Conservation (phyloP, 805 yeast species). For the Candida suzukii region DNA sequence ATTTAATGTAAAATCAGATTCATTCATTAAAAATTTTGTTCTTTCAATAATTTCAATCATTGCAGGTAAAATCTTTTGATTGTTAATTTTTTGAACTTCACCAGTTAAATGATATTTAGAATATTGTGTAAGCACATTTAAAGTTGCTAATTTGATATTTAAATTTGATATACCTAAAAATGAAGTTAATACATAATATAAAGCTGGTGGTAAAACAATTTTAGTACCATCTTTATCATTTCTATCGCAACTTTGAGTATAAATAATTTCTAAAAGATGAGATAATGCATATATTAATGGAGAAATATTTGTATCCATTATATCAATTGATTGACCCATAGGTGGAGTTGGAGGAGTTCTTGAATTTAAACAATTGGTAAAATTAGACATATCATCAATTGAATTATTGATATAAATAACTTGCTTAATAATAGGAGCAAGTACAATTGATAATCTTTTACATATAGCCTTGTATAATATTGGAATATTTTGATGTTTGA, state of each 20-base stretch:
- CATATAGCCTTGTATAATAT: slow-evolving; percentile 15
- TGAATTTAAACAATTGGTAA: slow-evolving; percentile 9
- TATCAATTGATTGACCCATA: slow-evolving; percentile 9
- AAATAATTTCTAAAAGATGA: slow-evolving; percentile 10
- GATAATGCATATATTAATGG: slow-evolving; percentile 21
- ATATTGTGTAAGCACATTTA: slow-evolving; percentile 22
- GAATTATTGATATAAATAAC: slow-evolving; percentile 13
- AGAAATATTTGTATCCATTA: slow-evolving; percentile 12
- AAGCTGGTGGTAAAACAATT: slow-evolving; percentile 15
- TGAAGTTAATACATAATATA: slow-evolving; percentile 19
- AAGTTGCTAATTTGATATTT: slow-evolving; percentile 17
- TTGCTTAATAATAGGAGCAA: slow-evolving; percentile 16
- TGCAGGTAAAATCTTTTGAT: slow-evolving; percentile 16
- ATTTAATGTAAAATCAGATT: slow-evolving; percentile 9
- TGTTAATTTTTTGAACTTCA: slow-evolving; percentile 10
- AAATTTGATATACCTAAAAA: slow-evolving; percentile 17
- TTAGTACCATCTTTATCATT: slow-evolving; percentile 1
- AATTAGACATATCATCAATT: slow-evolving; percentile 6
- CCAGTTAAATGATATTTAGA: slow-evolving; percentile 10
- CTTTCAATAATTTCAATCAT: slow-evolving; percentile 15
- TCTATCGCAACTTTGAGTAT: neutral
- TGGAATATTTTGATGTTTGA: slow-evolving; percentile 8
- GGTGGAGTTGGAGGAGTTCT: slow-evolving; percentile 15
- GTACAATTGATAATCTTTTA: slow-evolving; percentile 11
- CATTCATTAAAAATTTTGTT: slow-evolving; percentile 10